Base-by-base conservation (phyloP, 73 alveolate species). In the Loxodes magnus region DNA sequence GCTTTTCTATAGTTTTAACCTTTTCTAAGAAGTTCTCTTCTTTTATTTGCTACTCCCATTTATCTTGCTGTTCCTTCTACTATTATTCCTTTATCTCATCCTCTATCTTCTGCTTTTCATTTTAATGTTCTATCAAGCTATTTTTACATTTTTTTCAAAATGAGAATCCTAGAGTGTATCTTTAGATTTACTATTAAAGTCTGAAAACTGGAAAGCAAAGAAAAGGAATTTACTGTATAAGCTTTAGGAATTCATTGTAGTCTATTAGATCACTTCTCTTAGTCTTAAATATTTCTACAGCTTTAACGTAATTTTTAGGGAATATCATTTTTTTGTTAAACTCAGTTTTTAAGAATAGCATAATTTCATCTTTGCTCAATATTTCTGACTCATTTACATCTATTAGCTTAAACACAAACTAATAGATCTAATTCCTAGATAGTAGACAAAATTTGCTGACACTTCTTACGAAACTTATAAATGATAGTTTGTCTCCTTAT, bases 181-280 rank as follows among this genome's bases (percentile, higher is more conserved):
- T 17, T 24, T 41, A 25, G 23, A 46, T 25, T 1, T 12, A 9
- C 1, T 9, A 25, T 24, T 46, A 41, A n/a, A 46, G 17, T 17
- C 59, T 37, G 17, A 46, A 46, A 1, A 41, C 59, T 0, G 59
- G 59, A 2, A 10, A 46, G 53, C 16, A 37, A 5, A 46, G 7
- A 19, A 25, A 46, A 46, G 59, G 59, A 1, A 46, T 41, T 2
- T 46, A 37, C 27, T 41, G 28, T 1, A 24, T 15, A 0, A 46
- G 50, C 27, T 23, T 46, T 0, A 46, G 43, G 17, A 46, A 46
- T 46, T 46, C 59, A 46, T 41, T 9, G 15, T 41, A 46, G 59
- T 19, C 34, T 17, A 46, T 46, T 5, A 10, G 7, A 24, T 46
- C 59, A 10, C 43, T 25, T 1, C 59, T 12, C 2, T 46, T 20